Evolutionary conservation across 2,329 filamentous ascomycete genomes (phyloP).

Genomic region (Diaporthe batatas): DNA sequence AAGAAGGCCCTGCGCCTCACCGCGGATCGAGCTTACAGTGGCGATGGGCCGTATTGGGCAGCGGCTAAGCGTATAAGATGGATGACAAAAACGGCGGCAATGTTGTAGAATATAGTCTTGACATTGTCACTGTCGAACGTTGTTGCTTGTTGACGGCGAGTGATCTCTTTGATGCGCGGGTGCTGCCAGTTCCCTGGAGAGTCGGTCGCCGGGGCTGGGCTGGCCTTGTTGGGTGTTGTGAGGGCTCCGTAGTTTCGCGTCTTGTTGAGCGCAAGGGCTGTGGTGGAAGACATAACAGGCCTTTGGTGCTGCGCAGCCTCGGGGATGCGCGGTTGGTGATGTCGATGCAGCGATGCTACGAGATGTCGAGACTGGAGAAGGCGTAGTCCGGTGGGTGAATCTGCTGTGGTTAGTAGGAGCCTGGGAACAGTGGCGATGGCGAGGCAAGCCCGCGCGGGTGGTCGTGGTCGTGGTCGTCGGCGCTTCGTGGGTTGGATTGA

Average conservation of each 20-base stretch:
- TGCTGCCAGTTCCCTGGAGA: conserved; percentile 90
- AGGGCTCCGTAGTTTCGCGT: conserved; percentile 37
- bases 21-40: conserved; percentile 53
- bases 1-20: conserved; percentile 36
- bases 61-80: conserved; percentile 55
- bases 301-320: not conserved
- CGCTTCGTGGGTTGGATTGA: conserved; percentile 18
- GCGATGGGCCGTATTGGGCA: conserved; percentile 52
- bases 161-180: conserved; percentile 89
- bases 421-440: conserved; percentile 6
- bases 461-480: conserved; percentile 19
- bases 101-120: conserved; percentile 77
- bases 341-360: not conserved
- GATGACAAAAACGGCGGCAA: conserved; percentile 56
- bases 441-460: conserved; percentile 34
- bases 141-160: conserved; percentile 80
- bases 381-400: conserved; percentile 16
- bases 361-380: not conserved
- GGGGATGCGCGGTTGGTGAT: not conserved
- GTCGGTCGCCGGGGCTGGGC: conserved; percentile 54
- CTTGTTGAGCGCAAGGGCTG: conserved; percentile 43
- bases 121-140: conserved; percentile 85
- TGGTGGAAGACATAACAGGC: conserved; percentile 50
- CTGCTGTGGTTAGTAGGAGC: conserved; percentile 34
- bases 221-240: conserved; percentile 47